Evolutionary conservation across 139 green algal genomes (phyloP), one percentile per base, ranked within the genome.

Genomic region (Asterochloris sp.): DNA sequence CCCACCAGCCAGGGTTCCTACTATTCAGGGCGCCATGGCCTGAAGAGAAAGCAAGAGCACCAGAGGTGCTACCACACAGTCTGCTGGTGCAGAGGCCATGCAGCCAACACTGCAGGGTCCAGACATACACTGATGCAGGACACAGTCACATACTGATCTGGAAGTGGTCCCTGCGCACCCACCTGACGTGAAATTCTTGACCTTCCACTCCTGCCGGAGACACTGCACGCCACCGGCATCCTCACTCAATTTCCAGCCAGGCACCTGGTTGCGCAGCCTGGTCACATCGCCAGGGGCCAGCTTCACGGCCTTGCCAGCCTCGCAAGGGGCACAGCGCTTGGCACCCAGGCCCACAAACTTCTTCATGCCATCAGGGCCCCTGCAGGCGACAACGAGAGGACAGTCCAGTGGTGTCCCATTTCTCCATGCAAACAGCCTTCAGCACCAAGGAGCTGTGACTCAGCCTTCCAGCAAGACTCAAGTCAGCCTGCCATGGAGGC

Each of bases 151-250:
- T 6, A 54, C 86, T 74, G 83, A 73, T 16, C 74, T 81, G 73
- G 86, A 89, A 82, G 87, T 87, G 26, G 85, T 80, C 29, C 85
- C 88, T 66, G 88, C 19, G 19, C 2, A 66, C 66, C 19, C 24
- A 73, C 38, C 85, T 73, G 83, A 75, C 12, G 76, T 80, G 62
- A 88, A 88, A 81, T 90, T 89, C 24, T 87, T 83, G 16, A 88
- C 88, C 73, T 90, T 93, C 91, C 91, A 96, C 61, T 95, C 86
- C 74, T 95, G 91, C 69, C 71, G 60, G 62, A 96, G 89, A 83
- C 83, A 92, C 13, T 74, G 54, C 26, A 69, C 13, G 23, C 84
- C 88, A 11, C 71, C 38, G 9, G 28, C 67, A 13, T 77, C 80
- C 15, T 78, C 85, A 0, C 27, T 74, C 21, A 96, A 62, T 11